These are phyloP conservation scores for Tremella fuciformis DNA, from an alignment of 768 basidiomycete species.

Conservation along the genomic window DNA sequence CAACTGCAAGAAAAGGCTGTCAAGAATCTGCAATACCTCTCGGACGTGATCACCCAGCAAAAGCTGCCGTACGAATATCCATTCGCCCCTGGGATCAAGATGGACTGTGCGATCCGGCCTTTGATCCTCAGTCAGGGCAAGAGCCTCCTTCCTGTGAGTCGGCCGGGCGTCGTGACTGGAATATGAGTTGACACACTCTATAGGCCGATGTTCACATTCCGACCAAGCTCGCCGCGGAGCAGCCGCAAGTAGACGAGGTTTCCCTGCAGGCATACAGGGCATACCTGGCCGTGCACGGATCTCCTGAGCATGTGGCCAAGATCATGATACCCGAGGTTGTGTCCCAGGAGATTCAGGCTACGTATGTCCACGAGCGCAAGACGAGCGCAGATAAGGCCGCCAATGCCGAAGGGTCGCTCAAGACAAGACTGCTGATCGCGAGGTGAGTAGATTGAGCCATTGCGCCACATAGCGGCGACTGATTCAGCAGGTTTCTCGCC, in stretches of 20 bases:
- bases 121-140: slow-evolving; percentile 45
- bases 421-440: slow-evolving; percentile 46
- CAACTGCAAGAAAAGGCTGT: slow-evolving; percentile 44
- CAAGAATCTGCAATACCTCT: slow-evolving; percentile 41
- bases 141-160: slow-evolving; percentile 46
- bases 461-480: background rate
- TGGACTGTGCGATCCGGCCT: slow-evolving; percentile 41
- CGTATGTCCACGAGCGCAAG: slow-evolving; percentile 26
- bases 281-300: slow-evolving; percentile 16
- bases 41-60: slow-evolving; percentile 36
- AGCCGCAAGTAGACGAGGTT: slow-evolving; percentile 7
- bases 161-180: too few relatives aligned
- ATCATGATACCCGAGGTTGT: slow-evolving; percentile 37
- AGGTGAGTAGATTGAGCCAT: too few relatives aligned
- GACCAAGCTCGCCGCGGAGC: background rate
- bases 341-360: slow-evolving; percentile 40
- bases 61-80: slow-evolving; percentile 48
- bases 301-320: slow-evolving; percentile 18
- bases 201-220: slow-evolving; percentile 27
- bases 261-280: slow-evolving; percentile 13
- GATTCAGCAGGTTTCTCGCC: slow-evolving; percentile 24
- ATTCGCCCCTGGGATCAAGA: slow-evolving; percentile 47
- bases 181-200: background rate
- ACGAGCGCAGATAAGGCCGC: slow-evolving; percentile 6
- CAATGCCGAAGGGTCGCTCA: slow-evolving; percentile 38